Percentiles rank a stretch among this genome's conserved stretches.
phyloP scores from a whole-genome alignment of 805 yeast genomes.

The Metschnikowia gruessii region DNA sequence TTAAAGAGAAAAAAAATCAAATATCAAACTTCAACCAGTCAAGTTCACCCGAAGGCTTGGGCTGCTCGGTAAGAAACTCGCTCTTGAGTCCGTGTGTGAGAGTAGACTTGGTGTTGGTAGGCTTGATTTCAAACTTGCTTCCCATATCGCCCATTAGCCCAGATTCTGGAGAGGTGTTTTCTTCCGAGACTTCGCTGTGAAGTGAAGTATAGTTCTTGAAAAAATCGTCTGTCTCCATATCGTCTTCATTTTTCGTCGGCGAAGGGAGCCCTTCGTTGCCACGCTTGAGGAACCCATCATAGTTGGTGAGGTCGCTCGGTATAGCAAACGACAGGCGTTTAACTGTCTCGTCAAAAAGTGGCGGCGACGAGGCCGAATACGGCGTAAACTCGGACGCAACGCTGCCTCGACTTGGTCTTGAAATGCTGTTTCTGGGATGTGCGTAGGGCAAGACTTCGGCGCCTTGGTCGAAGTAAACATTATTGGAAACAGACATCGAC shows the following conservation, averaged over 20 bases:
- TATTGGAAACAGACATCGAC: background rate
- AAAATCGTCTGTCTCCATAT: conserved; percentile 22
- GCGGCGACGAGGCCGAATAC: conserved; percentile 15
- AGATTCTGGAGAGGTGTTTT: conserved; percentile 12
- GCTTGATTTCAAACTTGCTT: conserved; percentile 16
- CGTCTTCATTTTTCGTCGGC: conserved; percentile 17
- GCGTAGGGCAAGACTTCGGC: conserved; percentile 6
- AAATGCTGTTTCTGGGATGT: conserved; percentile 8
- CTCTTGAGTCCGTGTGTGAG: conserved; percentile 21
- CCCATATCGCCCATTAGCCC: conserved; percentile 15
- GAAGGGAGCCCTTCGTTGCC: conserved; percentile 9
- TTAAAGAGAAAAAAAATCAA: conserved; percentile 17
- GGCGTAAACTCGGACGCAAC: conserved; percentile 12
- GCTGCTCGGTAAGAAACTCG: background rate
- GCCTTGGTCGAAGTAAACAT: conserved; percentile 10
- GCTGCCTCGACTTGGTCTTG: conserved; percentile 10
- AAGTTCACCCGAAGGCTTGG: conserved; percentile 23
- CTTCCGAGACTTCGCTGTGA: conserved; percentile 19
- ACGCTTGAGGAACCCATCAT: conserved; percentile 1
- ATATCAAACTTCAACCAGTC: conserved; percentile 37
- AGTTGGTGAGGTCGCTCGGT: conserved; percentile 13
- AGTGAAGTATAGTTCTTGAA: conserved; percentile 25
- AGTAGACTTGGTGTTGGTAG: conserved; percentile 14
- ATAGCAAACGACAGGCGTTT: conserved; percentile 13
- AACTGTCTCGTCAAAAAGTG: conserved; percentile 7